These are phyloP conservation scores for Boletus pseudopeckii DNA, from an alignment of 768 basidiomycete species.

Conservation along the genomic window DNA sequence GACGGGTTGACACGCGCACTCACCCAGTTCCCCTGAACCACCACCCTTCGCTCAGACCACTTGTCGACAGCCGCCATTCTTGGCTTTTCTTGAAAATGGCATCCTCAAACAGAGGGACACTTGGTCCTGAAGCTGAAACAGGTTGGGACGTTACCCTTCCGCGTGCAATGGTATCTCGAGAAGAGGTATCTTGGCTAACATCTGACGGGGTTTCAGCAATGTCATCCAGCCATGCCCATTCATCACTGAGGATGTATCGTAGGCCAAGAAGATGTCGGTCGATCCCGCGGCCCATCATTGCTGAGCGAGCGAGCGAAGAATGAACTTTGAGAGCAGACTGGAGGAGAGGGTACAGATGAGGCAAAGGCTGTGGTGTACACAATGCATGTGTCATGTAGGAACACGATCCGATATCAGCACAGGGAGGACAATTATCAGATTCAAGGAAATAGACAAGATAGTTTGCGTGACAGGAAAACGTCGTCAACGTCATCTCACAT, in stretches of 20 bases:
- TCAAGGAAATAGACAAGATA: conserved; percentile 26
- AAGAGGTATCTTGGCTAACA: conserved; percentile 1
- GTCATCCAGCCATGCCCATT: conserved; percentile 28
- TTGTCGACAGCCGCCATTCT: conserved; percentile 87
- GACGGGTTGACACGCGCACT: conserved; percentile 13
- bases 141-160: neutral
- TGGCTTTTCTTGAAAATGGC: conserved; percentile 68
- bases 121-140: neutral
- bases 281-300: conserved; percentile 78
- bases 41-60: conserved; percentile 81
- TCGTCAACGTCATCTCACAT: neutral
- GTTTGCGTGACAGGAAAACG: conserved; percentile 1
- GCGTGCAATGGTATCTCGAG: neutral
- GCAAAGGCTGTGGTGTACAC: conserved; percentile 7
- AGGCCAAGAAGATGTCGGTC: conserved; percentile 92
- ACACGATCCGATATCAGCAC: neutral
- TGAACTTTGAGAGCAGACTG: conserved; percentile 69
- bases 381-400: neutral
- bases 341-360: conserved; percentile 47
- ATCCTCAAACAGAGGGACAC: conserved; percentile 67
- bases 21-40: conserved; percentile 87
- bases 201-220: neutral
- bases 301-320: conserved; percentile 66
- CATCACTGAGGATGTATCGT: conserved; percentile 52
- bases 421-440: neutral